phyloP scores from a whole-genome alignment of 1,139 yeast genomes.

The Candida freyschussii region DNA sequence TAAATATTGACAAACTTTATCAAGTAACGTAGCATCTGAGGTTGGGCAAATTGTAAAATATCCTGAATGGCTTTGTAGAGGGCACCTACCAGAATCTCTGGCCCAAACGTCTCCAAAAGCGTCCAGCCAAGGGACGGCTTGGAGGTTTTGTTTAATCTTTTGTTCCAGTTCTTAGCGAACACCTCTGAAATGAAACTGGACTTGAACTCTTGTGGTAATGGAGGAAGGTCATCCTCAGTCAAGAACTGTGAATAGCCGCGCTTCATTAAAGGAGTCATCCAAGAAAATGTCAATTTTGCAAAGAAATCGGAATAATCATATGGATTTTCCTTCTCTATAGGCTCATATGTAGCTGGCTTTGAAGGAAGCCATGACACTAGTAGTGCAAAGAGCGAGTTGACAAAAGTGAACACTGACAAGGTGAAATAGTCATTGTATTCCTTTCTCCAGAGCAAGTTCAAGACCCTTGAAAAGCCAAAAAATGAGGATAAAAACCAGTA shows the following conservation, averaged over 20 bases:
- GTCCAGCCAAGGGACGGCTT: constrained; percentile 67
- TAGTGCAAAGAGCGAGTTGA: constrained; percentile 49
- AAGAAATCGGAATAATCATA: constrained; percentile 80
- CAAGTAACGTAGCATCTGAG: constrained; percentile 71
- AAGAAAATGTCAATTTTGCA: constrained; percentile 71
- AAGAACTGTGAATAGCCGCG: constrained; percentile 73
- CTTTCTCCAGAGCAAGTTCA: constrained; percentile 48
- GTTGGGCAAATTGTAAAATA: constrained; percentile 78
- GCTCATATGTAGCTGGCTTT: constrained; percentile 38
- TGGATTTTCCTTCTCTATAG: constrained; percentile 44
- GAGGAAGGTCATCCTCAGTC: constrained; percentile 75
- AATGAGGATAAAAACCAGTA: constrained; percentile 67
- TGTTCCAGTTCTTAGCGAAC: constrained; percentile 61
- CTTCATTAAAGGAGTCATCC: constrained; percentile 93
- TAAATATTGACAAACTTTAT: constrained; percentile 83
- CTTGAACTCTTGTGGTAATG: constrained; percentile 62
- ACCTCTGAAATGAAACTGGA: constrained; percentile 44
- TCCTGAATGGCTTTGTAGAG: constrained; percentile 78
- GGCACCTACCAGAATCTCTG: constrained; percentile 64
- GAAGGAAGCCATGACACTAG: constrained; percentile 51
- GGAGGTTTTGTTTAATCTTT: constrained; percentile 35
- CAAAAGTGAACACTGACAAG: constrained; percentile 43
- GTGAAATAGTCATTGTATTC: constrained; percentile 31
- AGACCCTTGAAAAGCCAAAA: constrained; percentile 38
- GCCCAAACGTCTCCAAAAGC: constrained; percentile 64